Base-by-base conservation (phyloP, 75 land plant genomes). In the Pinus tabuliformis region DNA sequence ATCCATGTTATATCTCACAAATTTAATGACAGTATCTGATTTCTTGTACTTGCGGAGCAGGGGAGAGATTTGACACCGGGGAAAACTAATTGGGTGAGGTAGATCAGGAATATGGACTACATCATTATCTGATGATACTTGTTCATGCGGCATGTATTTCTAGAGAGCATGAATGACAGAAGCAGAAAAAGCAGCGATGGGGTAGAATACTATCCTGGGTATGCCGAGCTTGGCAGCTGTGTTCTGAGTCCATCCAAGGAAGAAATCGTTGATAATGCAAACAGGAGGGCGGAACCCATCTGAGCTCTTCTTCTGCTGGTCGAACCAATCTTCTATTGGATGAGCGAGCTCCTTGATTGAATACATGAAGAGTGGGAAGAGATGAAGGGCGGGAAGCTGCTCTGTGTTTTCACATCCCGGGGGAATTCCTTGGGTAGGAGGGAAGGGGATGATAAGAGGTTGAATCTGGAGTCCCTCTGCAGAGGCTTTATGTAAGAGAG, bases 211-310 rank as follows among this genome's bases (percentile, higher is more conserved):
- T 37, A 37, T 37, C 3, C 39, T 37, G 39, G 5, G 84, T 16
- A 88, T 60, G 5, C 78, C 78, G 39, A 85, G 68, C 56, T 81
- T 56, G 64, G 9, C 5, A 56, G 90, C 90, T 18, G 80, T 30
- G 59, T 52, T 33, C 28, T 82, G 78, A 37, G 89, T 88, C 93
- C 93, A 91, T 1, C 90, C 90, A 45, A 88, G 76, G 75, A 91
- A 88, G 80, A 91, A 86, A 54, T 91, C 93, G 28, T 86, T 86
- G 59, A 91, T 15, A 62, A 91, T 75, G 36, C 86, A 83, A 18
- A 64, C 42, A 2, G 88, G 83, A 3, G 87, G 90, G 28, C 65
- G 71, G 4, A 60, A 60, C 9, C 7, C 28, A 22, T 24, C 28
- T 11, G 7, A 20, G 62, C n/a, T 4, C 4, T 37, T 37, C 58